Base-by-base conservation (phyloP, 2,329 filamentous ascomycete genomes). In the Diaporthe eres region DNA sequence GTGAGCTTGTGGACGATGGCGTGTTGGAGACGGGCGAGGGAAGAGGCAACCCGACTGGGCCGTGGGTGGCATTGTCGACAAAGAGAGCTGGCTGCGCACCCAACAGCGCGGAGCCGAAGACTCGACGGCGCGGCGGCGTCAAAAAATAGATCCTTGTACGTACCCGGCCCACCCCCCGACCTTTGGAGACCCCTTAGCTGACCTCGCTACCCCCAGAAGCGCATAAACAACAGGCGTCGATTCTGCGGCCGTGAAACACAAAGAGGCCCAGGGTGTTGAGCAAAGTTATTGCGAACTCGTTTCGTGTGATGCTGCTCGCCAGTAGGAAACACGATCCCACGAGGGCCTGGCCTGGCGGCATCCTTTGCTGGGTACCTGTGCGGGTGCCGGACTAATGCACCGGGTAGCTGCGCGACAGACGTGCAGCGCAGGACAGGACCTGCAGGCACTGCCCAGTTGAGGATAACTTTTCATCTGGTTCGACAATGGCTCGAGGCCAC, bases 361-460 rank as follows among this genome's bases (percentile, higher is more conserved):
- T 25, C 12, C 51, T 31, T 42, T 63, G 73, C 53, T 55, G 28
- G 58, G 57, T 28, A 49, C 55, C 25, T 61, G 42, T 39, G 70
- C 57, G 47, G 60, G 65, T 53, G 71, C 58, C 70, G n/a, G 55
- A 31, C 74, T 76, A 76, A 74, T 74, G 60, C 70, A 75, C 31
- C 57, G 44, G 70, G 34, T 60, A 72, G 60, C 49, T 76, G 63
- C 71, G 74, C 71, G 71, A 74, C 74, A 76, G 61, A 63, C n/a
- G 31, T 76, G 74, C 74, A 76, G 31, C 22, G n/a, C 31, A 44
- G 47, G 65, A 22, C 65, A 28, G 63, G 74, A 74, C 72, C 63
- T 51, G 57, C 71, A 51, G 47, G 31, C 60, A 61, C 42, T 65
- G 71, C 71, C 71, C 58, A 65, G 34, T 34, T 47, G 58, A 73